These are phyloP conservation scores for Parasitella parasitica DNA, from an alignment of 371 early-diverging fungal species.

Conservation along the genomic window DNA sequence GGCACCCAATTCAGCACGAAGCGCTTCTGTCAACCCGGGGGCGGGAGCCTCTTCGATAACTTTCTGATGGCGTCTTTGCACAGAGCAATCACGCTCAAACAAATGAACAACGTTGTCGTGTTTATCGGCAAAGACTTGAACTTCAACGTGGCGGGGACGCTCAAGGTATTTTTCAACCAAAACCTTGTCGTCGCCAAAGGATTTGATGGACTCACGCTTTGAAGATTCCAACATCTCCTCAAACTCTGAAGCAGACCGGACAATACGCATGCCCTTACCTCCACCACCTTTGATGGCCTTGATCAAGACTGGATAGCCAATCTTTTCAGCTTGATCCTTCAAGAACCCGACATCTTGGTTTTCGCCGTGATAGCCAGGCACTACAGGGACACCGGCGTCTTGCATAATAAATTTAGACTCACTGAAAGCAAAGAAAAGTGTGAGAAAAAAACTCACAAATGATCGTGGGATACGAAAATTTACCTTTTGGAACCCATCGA, in stretches of 20 bases:
- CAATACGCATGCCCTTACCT: slow-evolving; percentile 96
- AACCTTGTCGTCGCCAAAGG: slow-evolving; percentile 90
- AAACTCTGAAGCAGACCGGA: slow-evolving; percentile 75
- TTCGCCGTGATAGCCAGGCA: slow-evolving; percentile 95
- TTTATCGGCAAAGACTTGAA: slow-evolving; percentile 95
- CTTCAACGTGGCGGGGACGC: slow-evolving; percentile 92
- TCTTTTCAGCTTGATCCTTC: slow-evolving; percentile 75
- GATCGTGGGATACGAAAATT: slow-evolving; percentile 15
- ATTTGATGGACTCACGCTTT: slow-evolving; percentile 83
- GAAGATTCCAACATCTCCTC: slow-evolving; percentile 84
- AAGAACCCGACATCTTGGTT: slow-evolving; percentile 78
- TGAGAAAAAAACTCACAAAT: slow-evolving; percentile 6
- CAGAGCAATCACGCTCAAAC: slow-evolving; percentile 97
- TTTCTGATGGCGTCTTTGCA: slow-evolving; percentile 98
- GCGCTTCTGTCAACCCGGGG: slow-evolving; percentile 73
- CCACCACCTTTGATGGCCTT: slow-evolving; percentile 98
- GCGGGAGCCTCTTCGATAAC: slow-evolving; percentile 87
- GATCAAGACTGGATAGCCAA: slow-evolving; percentile 94
- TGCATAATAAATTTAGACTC: slow-evolving; percentile 92
- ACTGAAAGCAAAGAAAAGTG: slow-evolving; percentile 32
- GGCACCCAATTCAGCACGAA: slow-evolving; percentile 77
- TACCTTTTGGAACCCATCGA: slow-evolving; percentile 95
- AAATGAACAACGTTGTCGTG: slow-evolving; percentile 88
- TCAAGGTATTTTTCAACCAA: slow-evolving; percentile 90
- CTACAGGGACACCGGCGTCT: slow-evolving; percentile 86